Conservation (phyloP, 176 grass and related monocot species). For the Miscanthus lutarioriparius region DNA sequence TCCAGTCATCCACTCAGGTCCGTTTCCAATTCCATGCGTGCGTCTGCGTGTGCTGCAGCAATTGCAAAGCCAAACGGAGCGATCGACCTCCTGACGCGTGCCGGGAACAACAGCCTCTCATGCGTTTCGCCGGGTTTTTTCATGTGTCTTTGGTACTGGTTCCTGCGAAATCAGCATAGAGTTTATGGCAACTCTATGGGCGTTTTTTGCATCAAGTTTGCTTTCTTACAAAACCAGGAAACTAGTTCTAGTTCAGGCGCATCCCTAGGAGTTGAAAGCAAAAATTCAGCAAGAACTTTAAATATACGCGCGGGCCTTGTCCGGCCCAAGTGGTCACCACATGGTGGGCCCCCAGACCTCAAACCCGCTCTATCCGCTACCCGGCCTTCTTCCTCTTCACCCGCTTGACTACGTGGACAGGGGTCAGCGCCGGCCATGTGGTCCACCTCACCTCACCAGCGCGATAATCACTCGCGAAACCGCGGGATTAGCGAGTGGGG, state of each 20-base stretch:
- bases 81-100: background rate
- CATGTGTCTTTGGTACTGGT: background rate
- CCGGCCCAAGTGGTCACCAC: background rate
- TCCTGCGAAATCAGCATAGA: background rate
- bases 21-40: background rate
- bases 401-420: background rate
- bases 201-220: background rate
- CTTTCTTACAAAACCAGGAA: background rate
- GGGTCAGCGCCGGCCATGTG: constrained; percentile 27
- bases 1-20: background rate
- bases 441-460: background rate
- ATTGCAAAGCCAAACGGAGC: too few species aligned
- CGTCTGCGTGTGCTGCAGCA: background rate
- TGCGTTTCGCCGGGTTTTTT: background rate
- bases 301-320: background rate
- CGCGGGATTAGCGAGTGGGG: too few species aligned
- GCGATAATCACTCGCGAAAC: background rate
- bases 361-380: background rate
- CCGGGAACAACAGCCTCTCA: background rate
- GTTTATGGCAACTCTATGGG: background rate
- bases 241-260: background rate
- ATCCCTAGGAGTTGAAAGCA: background rate
- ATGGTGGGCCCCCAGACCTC: background rate
- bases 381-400: background rate
- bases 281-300: background rate